These are phyloP conservation scores for Lodderomyces margitis DNA, from an alignment of 1,139 yeast species.

Conservation along the genomic window DNA sequence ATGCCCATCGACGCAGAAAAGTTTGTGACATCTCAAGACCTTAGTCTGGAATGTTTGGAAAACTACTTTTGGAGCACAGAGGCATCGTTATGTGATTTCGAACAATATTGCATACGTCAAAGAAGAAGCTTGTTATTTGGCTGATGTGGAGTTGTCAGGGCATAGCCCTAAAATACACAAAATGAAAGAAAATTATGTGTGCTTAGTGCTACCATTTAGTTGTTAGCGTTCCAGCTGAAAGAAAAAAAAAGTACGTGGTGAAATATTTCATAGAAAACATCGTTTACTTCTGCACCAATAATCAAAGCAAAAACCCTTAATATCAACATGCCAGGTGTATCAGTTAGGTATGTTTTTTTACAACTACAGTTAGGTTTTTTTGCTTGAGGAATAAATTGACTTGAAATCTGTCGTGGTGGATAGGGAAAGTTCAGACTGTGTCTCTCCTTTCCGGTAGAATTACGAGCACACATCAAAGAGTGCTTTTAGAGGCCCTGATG, in stretches of 20 bases:
- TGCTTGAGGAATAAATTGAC: not conserved
- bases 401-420: slow-evolving; percentile 30
- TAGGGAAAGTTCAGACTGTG: slow-evolving; percentile 20
- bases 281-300: slow-evolving; percentile 15
- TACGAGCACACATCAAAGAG: not conserved
- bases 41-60: not conserved
- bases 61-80: slow-evolving; percentile 31
- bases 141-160: not conserved
- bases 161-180: not conserved
- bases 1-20: not conserved
- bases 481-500: slow-evolving; percentile 3
- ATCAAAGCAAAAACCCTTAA: slow-evolving; percentile 10
- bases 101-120: slow-evolving; percentile 27
- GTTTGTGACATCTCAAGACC: not conserved
- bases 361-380: slow-evolving; percentile 13
- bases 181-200: not conserved
- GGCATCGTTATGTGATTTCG: slow-evolving; percentile 28
- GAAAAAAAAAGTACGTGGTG: slow-evolving; percentile 6
- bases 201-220: not conserved
- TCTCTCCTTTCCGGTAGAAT: not conserved
- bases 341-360: slow-evolving; percentile 82
- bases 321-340: slow-evolving; percentile 89
- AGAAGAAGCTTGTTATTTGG: slow-evolving; percentile 15
- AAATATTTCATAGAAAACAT: not conserved
- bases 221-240: slow-evolving; percentile 4